phyloP scores from a whole-genome alignment of 345 rosid species.

The Rhodomyrtus tomentosa region DNA sequence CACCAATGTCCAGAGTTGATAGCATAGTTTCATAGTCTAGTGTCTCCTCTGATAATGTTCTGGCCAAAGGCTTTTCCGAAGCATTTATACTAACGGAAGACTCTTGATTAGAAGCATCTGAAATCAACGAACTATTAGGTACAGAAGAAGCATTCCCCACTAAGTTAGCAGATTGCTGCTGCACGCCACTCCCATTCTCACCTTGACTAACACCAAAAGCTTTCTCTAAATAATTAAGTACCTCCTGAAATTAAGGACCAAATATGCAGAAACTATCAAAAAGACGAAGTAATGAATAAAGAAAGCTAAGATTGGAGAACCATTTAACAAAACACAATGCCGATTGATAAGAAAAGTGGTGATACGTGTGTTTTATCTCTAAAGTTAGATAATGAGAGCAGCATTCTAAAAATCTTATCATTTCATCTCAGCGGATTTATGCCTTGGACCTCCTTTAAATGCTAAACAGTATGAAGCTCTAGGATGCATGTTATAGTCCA shows the following conservation, averaged over 20 bases:
- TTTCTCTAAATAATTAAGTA: slow-evolving; percentile 64
- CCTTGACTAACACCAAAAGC: slow-evolving; percentile 62
- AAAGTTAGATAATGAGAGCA: not conserved
- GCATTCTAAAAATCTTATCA: not conserved
- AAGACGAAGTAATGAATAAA: not conserved
- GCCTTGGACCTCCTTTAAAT: not conserved
- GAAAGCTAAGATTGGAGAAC: not conserved
- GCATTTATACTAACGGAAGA: slow-evolving; percentile 36
- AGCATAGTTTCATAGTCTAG: slow-evolving; percentile 61
- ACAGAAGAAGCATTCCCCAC: slow-evolving; percentile 52
- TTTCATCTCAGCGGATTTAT: not conserved
- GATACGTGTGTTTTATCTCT: not conserved
- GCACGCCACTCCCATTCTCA: slow-evolving; percentile 44
- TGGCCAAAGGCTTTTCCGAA: slow-evolving; percentile 52
- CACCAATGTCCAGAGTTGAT: slow-evolving; percentile 48
- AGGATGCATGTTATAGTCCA: not conserved
- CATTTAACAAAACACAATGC: not conserved
- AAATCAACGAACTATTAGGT: slow-evolving; percentile 38
- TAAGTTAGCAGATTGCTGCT: slow-evolving; percentile 49
- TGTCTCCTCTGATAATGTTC: slow-evolving; percentile 71
- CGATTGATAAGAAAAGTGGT: not conserved
- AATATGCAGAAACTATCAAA: not conserved
- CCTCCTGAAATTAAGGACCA: slow-evolving; percentile 43
- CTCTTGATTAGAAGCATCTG: slow-evolving; percentile 59
- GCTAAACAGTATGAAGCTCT: not conserved